phyloP scores from a whole-genome alignment of 2,329 filamentous ascomycete genomes.

The Curvularia hawaiiensis region DNA sequence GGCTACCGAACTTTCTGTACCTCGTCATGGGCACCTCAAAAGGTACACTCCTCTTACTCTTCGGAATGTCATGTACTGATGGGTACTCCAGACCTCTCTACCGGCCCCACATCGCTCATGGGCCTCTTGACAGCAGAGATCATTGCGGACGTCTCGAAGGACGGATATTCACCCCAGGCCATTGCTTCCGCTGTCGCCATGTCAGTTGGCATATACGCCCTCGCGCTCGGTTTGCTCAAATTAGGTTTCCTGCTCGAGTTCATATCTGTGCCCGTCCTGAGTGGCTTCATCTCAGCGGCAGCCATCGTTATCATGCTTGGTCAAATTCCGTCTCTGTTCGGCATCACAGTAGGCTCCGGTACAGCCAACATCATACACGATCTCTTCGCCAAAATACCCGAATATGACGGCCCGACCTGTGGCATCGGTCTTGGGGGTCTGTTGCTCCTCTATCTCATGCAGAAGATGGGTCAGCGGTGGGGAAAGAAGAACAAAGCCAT shows the following conservation, averaged over 20 bases:
- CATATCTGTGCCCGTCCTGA: constrained; percentile 67
- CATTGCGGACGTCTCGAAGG: constrained; percentile 57
- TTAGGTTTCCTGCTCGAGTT: constrained; percentile 70
- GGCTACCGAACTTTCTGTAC: constrained; percentile 92
- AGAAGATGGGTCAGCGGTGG: constrained; percentile 64
- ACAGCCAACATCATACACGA: constrained; percentile 64
- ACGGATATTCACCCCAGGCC: constrained; percentile 58
- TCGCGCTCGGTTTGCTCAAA: constrained; percentile 65
- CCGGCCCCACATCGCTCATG: constrained; percentile 68
- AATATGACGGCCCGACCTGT: constrained; percentile 63
- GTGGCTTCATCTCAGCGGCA: constrained; percentile 69
- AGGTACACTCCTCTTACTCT: constrained; percentile 19
- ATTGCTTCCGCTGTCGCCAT: constrained; percentile 67
- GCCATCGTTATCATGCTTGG: constrained; percentile 69
- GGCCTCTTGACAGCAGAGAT: constrained; percentile 68
- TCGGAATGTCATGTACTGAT: constrained; percentile 43
- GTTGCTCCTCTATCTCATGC: constrained; percentile 60
- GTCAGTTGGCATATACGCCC: constrained; percentile 65
- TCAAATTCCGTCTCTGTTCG: constrained; percentile 67
- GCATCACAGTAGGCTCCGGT: constrained; percentile 57
- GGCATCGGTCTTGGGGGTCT: constrained; percentile 65
- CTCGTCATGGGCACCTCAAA: constrained; percentile 85
- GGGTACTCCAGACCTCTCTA: constrained; percentile 62
- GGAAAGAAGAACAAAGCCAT: constrained; percentile 62
- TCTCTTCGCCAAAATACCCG: constrained; percentile 61